phyloP scores from a whole-genome alignment of 2,329 filamentous ascomycete species.

The Coniochaeta sp. region DNA sequence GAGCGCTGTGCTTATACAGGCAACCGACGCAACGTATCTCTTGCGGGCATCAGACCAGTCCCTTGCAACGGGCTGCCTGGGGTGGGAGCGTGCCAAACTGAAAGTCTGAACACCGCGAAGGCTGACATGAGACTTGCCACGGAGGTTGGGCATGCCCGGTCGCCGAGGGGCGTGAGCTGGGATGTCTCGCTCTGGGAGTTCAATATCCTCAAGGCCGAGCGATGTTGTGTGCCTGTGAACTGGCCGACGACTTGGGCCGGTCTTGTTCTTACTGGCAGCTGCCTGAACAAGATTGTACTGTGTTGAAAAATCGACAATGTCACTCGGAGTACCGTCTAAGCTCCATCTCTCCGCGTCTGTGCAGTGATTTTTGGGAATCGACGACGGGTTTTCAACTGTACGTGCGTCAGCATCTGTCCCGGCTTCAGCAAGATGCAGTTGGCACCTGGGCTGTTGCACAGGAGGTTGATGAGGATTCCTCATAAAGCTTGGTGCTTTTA shows the following conservation, averaged over 20 bases:
- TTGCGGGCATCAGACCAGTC: conserved; percentile 65
- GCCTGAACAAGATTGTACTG: neutral
- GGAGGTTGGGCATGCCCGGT: conserved; percentile 29
- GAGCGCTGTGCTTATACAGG: conserved; percentile 66
- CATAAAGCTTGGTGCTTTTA: neutral
- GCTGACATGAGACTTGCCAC: conserved; percentile 46
- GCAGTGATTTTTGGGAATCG: neutral
- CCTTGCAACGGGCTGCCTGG: conserved; percentile 59
- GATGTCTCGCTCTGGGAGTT: neutral
- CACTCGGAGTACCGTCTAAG: neutral
- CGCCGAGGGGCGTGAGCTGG: neutral
- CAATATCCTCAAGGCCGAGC: neutral
- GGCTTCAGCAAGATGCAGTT: neutral
- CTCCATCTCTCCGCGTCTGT: neutral
- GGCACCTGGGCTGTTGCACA: neutral
- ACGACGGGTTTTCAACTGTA: neutral
- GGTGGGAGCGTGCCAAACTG: conserved; percentile 46
- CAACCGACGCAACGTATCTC: conserved; percentile 58
- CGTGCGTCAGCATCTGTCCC: neutral
- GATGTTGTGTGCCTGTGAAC: neutral
- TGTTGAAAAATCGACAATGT: neutral
- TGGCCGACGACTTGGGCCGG: neutral
- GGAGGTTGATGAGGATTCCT: neutral
- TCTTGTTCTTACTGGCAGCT: neutral
- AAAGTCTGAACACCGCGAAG: conserved; percentile 41